Conservation (phyloP, 371 early-diverging fungal genomes). For the Rhizopus sp. region DNA sequence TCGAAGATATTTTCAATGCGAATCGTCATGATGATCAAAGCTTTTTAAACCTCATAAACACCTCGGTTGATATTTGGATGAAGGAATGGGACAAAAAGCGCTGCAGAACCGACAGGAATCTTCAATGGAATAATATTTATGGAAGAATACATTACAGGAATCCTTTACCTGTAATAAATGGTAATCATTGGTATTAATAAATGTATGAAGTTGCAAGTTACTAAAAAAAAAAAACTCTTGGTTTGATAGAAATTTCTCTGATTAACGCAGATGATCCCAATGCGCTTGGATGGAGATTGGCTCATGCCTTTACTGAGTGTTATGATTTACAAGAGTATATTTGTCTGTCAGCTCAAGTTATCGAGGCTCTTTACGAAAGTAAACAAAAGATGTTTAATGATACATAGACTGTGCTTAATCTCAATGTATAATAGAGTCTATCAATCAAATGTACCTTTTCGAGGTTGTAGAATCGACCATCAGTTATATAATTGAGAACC, state of each 20-base stretch:
- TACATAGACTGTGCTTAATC: background rate
- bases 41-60: background rate
- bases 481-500: background rate
- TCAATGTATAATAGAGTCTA: background rate
- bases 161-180: background rate
- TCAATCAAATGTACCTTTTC: background rate
- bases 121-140: slow-evolving; percentile 1
- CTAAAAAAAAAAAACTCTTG: background rate
- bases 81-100: background rate
- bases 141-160: background rate
- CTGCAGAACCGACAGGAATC: background rate
- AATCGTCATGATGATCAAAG: background rate
- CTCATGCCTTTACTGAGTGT: background rate
- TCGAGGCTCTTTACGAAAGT: background rate
- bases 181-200: background rate
- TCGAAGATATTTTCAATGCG: background rate
- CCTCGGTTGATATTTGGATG: background rate
- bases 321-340: background rate
- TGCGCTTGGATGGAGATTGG: background rate
- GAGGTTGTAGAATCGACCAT: background rate
- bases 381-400: background rate
- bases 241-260: background rate
- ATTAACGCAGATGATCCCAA: background rate
- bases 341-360: background rate
- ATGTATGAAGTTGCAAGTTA: background rate